These are phyloP conservation scores for Blastomyces parvus DNA, from an alignment of 2,329 filamentous ascomycete species.

Conservation along the genomic window DNA sequence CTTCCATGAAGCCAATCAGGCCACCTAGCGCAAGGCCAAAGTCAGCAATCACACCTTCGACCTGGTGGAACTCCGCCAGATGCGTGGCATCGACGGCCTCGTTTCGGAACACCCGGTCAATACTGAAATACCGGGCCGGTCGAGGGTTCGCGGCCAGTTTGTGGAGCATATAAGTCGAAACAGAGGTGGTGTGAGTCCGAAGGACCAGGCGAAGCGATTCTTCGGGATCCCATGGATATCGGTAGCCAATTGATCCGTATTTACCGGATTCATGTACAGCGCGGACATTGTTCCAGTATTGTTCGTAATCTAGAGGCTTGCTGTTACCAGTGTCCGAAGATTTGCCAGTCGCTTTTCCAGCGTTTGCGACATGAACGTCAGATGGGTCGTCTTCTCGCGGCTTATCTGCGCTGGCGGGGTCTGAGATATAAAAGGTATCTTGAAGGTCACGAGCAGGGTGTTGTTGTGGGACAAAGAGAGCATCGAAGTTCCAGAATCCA, in stretches of 20 bases:
- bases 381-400: slow-evolving; percentile 48
- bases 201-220: slow-evolving; percentile 82
- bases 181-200: slow-evolving; percentile 90
- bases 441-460: slow-evolving; percentile 95
- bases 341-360: slow-evolving; percentile 34
- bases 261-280: slow-evolving; percentile 84
- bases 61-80: slow-evolving; percentile 95
- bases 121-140: slow-evolving; percentile 93
- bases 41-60: slow-evolving; percentile 96
- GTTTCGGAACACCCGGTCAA: slow-evolving; percentile 96
- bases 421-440: slow-evolving; percentile 97
- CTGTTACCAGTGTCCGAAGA: slow-evolving; percentile 39
- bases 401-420: slow-evolving; percentile 65
- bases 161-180: slow-evolving; percentile 83
- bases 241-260: slow-evolving; percentile 91
- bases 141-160: slow-evolving; percentile 75
- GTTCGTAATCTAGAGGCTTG: slow-evolving; percentile 57
- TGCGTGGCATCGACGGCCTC: slow-evolving; percentile 96
- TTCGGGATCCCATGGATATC: slow-evolving; percentile 84
- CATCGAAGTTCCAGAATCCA: slow-evolving; percentile 98
- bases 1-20: slow-evolving; percentile 86
- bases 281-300: slow-evolving; percentile 81
- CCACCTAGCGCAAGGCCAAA: slow-evolving; percentile 87
- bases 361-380: slow-evolving; percentile 27
- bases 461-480: slow-evolving; percentile 93